A percentile compares a stretch with the other conserved stretches of the same genome.
These are phyloP conservation scores for Spathaspora sp. DNA, from an alignment of 805 yeast species.

Conservation along the genomic window DNA sequence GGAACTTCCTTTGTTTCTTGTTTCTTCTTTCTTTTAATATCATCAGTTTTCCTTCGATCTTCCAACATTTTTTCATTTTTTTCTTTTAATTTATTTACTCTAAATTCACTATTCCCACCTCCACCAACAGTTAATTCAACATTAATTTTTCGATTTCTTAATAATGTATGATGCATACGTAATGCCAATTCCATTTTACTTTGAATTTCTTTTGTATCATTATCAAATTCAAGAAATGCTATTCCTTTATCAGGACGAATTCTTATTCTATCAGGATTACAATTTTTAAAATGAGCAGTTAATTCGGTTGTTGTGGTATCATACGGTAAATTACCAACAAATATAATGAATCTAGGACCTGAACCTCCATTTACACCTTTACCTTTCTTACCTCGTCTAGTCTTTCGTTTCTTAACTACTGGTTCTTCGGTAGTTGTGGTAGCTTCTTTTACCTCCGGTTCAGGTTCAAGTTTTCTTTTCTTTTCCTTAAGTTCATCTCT, in stretches of 20 bases:
- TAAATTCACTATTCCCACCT: slow-evolving; percentile 79
- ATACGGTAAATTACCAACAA: slow-evolving; percentile 88
- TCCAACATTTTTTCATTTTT: slow-evolving; percentile 74
- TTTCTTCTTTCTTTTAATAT: slow-evolving; percentile 22
- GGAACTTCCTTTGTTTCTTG: slow-evolving; percentile 3
- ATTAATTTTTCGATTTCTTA: slow-evolving; percentile 76
- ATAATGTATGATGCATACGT: slow-evolving; percentile 70
- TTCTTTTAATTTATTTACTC: slow-evolving; percentile 64
- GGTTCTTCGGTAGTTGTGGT: slow-evolving; percentile 13
- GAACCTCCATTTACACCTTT: slow-evolving; percentile 46
- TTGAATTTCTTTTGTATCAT: slow-evolving; percentile 58
- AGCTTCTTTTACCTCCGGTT: slow-evolving; percentile 15
- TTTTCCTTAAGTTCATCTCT: slow-evolving; percentile 31
- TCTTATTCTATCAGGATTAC: slow-evolving; percentile 73
- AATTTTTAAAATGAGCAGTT: slow-evolving; percentile 65
- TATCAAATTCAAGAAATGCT: slow-evolving; percentile 82
- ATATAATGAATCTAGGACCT: slow-evolving; percentile 72
- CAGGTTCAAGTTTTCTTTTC: slow-evolving; percentile 19
- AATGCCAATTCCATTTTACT: slow-evolving; percentile 81
- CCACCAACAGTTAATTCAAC: slow-evolving; percentile 98
- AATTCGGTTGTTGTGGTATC: slow-evolving; percentile 61
- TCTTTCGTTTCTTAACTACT: slow-evolving; percentile 62
- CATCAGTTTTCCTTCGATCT: slow-evolving; percentile 54
- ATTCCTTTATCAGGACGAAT: slow-evolving; percentile 83
- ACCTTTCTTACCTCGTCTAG: slow-evolving; percentile 76